phyloP scores from a whole-genome alignment of 2,329 filamentous ascomycete species.

The Penicillium sp. region DNA sequence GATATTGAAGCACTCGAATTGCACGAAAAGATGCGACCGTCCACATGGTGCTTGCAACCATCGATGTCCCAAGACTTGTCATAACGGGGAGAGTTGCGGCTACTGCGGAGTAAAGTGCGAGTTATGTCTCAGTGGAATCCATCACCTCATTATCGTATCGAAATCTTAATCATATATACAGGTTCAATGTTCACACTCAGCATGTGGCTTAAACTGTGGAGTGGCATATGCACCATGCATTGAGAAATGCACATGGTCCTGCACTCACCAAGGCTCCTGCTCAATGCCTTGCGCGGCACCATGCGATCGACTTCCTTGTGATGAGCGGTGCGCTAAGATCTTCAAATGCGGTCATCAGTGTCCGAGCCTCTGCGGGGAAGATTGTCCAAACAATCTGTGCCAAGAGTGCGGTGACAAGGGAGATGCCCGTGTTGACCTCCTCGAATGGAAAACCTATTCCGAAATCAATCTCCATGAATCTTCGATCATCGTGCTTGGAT shows the following conservation, averaged over 20 bases:
- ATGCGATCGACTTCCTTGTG: conserved; percentile 12
- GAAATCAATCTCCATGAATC: conserved; percentile 14
- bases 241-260: conserved; percentile 11
- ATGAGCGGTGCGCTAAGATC: conserved; percentile 5
- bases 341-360: conserved; percentile 11
- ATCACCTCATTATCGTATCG: too few relatives aligned
- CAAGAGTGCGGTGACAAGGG: conserved; percentile 11
- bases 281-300: conserved; percentile 16
- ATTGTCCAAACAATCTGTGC: conserved; percentile 9
- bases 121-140: too few relatives aligned
- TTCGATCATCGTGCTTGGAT: conserved; percentile 13
- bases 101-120: too few relatives aligned
- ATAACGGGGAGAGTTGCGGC: conserved; percentile 6
- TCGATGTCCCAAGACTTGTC: conserved; percentile 4
- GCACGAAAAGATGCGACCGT: conserved; percentile 9
- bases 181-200: conserved; percentile 11
- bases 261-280: conserved; percentile 1
- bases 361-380: conserved; percentile 12
- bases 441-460: conserved; percentile 7
- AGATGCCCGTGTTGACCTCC: conserved; percentile 12
- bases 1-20: background rate
- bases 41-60: conserved; percentile 11
- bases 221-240: conserved; percentile 15
- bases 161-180: conserved; percentile 1
- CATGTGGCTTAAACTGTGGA: conserved; percentile 2